Evolutionary conservation across 257 asterid species (phyloP).

Genomic region (Penstemon davidsonii): DNA sequence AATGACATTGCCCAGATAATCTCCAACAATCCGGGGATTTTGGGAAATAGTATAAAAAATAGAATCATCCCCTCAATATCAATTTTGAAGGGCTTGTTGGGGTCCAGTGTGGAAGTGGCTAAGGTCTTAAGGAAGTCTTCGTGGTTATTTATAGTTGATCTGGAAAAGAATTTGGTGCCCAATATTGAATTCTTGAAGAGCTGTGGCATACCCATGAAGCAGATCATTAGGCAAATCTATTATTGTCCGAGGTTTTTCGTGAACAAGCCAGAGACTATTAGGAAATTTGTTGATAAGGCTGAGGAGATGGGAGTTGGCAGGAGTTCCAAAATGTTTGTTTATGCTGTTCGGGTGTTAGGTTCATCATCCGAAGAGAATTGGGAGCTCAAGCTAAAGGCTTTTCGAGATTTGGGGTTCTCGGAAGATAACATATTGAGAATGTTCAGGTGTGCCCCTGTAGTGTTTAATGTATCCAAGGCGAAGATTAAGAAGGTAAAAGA

Average conservation of each 20-base stretch:
- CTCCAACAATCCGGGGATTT: conserved; percentile 29
- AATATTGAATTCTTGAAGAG: conserved; percentile 34
- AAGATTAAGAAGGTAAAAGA: background rate
- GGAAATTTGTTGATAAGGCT: conserved; percentile 24
- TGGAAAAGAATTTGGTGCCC: conserved; percentile 37
- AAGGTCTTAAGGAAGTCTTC: conserved; percentile 24
- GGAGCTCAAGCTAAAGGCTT: background rate
- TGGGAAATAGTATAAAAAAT: conserved; percentile 23
- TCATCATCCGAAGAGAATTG: no score
- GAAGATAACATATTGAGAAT: background rate
- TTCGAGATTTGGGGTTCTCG: background rate
- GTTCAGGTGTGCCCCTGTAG: background rate
- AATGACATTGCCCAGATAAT: conserved; percentile 32
- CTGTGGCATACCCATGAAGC: no score
- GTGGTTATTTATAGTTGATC: conserved; percentile 26
- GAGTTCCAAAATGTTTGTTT: conserved; percentile 33
- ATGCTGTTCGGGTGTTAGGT: conserved; percentile 28
- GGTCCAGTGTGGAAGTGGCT: conserved; percentile 30
- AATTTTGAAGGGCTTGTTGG: conserved; percentile 30
- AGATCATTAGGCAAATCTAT: no score
- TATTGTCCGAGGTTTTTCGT: conserved; percentile 34
- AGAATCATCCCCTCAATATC: conserved; percentile 26
- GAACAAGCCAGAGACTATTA: conserved; percentile 33
- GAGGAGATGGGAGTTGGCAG: conserved; percentile 36
- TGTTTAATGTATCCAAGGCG: background rate